Percentiles rank a stretch among this genome's conserved stretches.
phyloP scores from a whole-genome alignment of 108 stramenopile genomes.

The Cyclostephanos invisitatus region DNA sequence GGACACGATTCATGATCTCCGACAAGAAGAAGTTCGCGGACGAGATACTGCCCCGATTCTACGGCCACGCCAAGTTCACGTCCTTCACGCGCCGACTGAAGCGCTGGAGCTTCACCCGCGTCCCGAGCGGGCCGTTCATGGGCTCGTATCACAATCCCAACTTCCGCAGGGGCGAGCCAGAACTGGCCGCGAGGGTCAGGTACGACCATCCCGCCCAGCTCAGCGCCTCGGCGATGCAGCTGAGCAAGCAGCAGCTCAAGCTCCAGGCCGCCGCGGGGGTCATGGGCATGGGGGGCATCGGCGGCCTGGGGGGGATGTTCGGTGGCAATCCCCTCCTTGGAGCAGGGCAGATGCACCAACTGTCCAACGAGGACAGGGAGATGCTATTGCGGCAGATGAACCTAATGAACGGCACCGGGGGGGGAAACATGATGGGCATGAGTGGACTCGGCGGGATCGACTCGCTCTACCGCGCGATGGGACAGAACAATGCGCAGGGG shows the following conservation, averaged over 20 bases:
- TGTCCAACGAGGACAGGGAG: slow-evolving; percentile 12
- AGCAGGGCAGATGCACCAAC: background rate
- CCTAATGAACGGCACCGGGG: slow-evolving; percentile 4
- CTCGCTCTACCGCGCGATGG: slow-evolving; percentile 11
- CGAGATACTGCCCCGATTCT: slow-evolving; percentile 60
- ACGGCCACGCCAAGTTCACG: slow-evolving; percentile 66
- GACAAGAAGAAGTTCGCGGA: slow-evolving; percentile 63
- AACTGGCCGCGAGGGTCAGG: slow-evolving; percentile 30
- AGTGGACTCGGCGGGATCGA: slow-evolving; percentile 4
- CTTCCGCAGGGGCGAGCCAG: slow-evolving; percentile 46
- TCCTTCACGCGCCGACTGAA: slow-evolving; percentile 69
- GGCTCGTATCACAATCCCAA: slow-evolving; percentile 60
- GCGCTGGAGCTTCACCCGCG: slow-evolving; percentile 60
- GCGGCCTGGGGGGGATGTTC: background rate
- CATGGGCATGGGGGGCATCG: background rate
- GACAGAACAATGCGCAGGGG: background rate
- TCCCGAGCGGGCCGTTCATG: slow-evolving; percentile 55
- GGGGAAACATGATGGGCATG: background rate
- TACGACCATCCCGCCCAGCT: slow-evolving; percentile 35
- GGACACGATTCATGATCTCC: slow-evolving; percentile 68
- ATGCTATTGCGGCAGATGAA: slow-evolving; percentile 10
- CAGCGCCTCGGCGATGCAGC: slow-evolving; percentile 24
- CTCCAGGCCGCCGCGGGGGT: slow-evolving; percentile 2
- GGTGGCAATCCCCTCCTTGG: background rate
- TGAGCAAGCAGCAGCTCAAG: slow-evolving; percentile 41